phyloP scores from a whole-genome alignment of 306 rosid genomes.

The Citrullus colocynthis region DNA sequence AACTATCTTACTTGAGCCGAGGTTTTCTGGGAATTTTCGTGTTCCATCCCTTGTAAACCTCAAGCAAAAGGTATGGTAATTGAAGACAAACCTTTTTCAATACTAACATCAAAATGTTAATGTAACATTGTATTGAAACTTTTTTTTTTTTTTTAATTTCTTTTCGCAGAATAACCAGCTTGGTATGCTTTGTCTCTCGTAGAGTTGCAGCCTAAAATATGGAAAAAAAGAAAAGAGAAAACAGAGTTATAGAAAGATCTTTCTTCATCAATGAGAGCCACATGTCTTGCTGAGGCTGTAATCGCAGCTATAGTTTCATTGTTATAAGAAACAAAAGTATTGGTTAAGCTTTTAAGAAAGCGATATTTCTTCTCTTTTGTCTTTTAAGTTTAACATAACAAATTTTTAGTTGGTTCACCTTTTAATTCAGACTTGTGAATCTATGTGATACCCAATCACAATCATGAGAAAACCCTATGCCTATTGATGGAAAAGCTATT shows the following conservation, averaged over 20 bases:
- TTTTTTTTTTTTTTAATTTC: too few species aligned
- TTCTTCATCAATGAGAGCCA: neutral
- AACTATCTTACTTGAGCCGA: slow-evolving; percentile 56
- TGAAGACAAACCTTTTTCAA: neutral
- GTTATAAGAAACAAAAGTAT: neutral
- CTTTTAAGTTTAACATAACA: neutral
- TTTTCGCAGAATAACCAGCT: neutral
- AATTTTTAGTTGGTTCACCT: neutral
- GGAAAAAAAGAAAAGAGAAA: neutral
- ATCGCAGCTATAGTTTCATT: neutral
- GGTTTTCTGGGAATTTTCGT: neutral
- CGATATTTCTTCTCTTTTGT: neutral
- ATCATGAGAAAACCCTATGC: neutral
- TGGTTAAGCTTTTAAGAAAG: neutral
- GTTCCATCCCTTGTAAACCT: neutral
- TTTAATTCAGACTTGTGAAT: neutral
- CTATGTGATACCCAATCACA: neutral
- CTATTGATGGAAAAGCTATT: neutral
- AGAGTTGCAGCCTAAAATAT: neutral
- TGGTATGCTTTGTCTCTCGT: neutral
- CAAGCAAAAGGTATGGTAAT: neutral
- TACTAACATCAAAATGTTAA: neutral
- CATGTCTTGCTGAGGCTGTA: neutral
- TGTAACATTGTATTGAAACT: neutral
- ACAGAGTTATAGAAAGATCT: neutral